phyloP scores from a whole-genome alignment of 768 basidiomycete genomes.

The Phaeolepiota aurea region DNA sequence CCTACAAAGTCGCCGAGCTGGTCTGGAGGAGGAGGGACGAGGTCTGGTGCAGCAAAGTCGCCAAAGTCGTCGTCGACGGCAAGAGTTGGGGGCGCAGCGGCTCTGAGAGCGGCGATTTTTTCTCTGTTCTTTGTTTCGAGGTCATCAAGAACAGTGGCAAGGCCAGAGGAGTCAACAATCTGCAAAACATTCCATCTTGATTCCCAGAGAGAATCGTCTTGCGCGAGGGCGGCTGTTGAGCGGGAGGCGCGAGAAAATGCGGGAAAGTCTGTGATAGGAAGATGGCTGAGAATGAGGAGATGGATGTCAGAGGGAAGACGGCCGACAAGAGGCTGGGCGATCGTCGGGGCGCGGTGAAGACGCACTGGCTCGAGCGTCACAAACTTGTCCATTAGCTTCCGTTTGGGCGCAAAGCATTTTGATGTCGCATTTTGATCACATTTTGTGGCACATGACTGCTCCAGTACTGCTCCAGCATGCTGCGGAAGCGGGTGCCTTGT shows the following conservation, averaged over 20 bases:
- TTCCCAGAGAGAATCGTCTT: slow-evolving; percentile 79
- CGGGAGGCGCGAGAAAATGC: slow-evolving; percentile 63
- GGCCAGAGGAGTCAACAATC: slow-evolving; percentile 30
- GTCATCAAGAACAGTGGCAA: slow-evolving; percentile 45
- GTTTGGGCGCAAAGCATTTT: too few species aligned
- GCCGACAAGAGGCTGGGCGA: slow-evolving; percentile 46
- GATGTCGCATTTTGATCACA: too few species aligned
- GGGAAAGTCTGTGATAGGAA: slow-evolving; percentile 77
- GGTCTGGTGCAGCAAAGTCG: slow-evolving; percentile 58
- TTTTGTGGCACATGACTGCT: too few species aligned
- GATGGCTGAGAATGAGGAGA: slow-evolving; percentile 58
- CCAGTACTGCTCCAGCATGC: too few species aligned
- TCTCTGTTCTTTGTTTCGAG: slow-evolving; percentile 42
- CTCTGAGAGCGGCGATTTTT: slow-evolving; percentile 25
- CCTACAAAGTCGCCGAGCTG: slow-evolving; percentile 33
- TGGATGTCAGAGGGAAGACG: slow-evolving; percentile 75
- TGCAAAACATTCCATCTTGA: slow-evolving; percentile 57
- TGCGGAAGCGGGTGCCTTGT: too few species aligned
- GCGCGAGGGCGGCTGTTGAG: slow-evolving; percentile 51
- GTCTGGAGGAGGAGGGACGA: slow-evolving; percentile 20
- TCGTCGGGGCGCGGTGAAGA: slow-evolving; percentile 27
- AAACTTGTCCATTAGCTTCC: slow-evolving; percentile 74
- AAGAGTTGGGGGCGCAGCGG: slow-evolving; percentile 51
- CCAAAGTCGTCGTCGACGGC: slow-evolving; percentile 83
- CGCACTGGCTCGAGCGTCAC: slow-evolving; percentile 73